Base-by-base conservation (phyloP, 768 basidiomycete genomes). In the Pulveroboletus sp. region DNA sequence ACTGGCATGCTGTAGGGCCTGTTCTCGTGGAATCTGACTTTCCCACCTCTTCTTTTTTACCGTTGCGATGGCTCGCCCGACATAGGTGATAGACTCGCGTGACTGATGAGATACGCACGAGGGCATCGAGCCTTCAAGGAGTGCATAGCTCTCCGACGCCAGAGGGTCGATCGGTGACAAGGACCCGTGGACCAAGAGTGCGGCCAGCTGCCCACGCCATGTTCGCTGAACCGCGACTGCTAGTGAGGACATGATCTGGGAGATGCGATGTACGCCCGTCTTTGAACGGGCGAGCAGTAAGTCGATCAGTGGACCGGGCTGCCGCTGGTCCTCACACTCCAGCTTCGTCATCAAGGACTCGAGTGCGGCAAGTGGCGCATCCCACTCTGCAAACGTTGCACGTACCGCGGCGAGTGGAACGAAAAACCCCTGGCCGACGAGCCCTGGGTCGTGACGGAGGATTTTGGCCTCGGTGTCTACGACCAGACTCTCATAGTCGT, bases 361-460 rank as follows among this genome's bases (percentile, higher is more conserved):
- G 27, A 96, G 76, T 5, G 87, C 80, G 32, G 82, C 81, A 42
- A 96, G 73, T 13, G 91, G 91, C 8, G 88, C 84, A 57, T 92
- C 89, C 93, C 93, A 96, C 66, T 81, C 81, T 7, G 88, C 79
- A 66, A 95, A 93, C 15, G 78, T 81, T 10, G 93, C 89, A 46
- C 87, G 81, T 52, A 96, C 70, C 6, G 84, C 84, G 0, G 93
- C 89, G 30, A 96, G 72, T 4, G 93, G 92, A 5, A 96, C 91
- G 62, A 87, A 93, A 5, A 86, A 84, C 8, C 83, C 82, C 49
- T 77, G 77, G n/a, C 81, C 86, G 31, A 94, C 92, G 24, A 93
- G 76, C 45, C 73, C 77, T 13, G 84, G 74, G 62, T 94, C 91
- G 40, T 86, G 81, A 33, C 71, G 73, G 33, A 96, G 75, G 24